Percentiles rank a stretch among this genome's conserved stretches.
phyloP scores from a whole-genome alignment of 768 basidiomycete genomes.

The Phanerochaete carnosa region DNA sequence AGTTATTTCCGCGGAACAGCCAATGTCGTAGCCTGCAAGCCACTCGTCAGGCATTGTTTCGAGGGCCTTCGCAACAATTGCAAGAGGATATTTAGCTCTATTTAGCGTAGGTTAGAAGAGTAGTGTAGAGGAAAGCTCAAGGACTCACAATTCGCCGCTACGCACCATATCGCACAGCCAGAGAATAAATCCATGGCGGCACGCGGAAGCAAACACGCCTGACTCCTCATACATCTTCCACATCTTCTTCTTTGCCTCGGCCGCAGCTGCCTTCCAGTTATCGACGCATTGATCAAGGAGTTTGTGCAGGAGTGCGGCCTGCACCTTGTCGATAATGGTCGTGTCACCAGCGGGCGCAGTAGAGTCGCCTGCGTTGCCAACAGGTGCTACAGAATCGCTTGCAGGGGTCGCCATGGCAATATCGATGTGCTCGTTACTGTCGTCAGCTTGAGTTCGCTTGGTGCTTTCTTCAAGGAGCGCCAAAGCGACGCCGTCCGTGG shows the following conservation, averaged over 20 bases:
- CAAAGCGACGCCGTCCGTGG: conserved; percentile 15
- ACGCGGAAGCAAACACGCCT: conserved; percentile 32
- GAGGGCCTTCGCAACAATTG: conserved; percentile 9
- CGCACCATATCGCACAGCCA: conserved; percentile 15
- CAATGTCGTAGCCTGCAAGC: conserved; percentile 17
- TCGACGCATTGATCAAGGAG: conserved; percentile 18
- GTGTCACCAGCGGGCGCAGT: neutral
- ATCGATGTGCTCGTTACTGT: neutral
- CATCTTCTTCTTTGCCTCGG: conserved; percentile 28
- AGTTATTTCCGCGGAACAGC: conserved; percentile 15
- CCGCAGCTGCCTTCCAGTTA: conserved; percentile 30
- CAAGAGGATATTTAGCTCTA: conserved; percentile 23
- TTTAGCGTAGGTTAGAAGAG: neutral
- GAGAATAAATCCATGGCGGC: conserved; percentile 20
- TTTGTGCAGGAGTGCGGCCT: neutral
- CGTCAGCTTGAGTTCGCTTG: neutral
- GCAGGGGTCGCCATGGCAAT: neutral
- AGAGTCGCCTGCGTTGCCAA: neutral
- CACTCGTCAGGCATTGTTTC: neutral
- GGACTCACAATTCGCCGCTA: conserved; percentile 19
- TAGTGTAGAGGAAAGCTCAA: neutral
- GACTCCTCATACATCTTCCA: conserved; percentile 36
- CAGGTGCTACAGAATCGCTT: too few relatives aligned
- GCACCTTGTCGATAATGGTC: neutral
- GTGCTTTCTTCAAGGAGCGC: neutral